These are phyloP conservation scores for Articulospora tetracladia DNA, from an alignment of 495 filamentous ascomycete genomes.

Conservation along the genomic window DNA sequence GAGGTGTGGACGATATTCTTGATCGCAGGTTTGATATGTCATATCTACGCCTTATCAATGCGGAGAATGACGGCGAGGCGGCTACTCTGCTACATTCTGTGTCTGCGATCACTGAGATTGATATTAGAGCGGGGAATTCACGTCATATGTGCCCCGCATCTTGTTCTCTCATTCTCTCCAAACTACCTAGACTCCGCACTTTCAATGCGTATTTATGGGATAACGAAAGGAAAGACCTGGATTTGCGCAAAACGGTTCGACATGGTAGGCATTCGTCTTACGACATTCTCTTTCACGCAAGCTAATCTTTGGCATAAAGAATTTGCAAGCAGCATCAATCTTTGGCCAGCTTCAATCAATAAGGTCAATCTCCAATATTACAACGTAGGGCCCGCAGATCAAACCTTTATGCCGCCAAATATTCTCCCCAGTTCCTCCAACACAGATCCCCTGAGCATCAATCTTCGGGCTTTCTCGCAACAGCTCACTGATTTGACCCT, in stretches of 20 bases:
- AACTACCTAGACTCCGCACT: constrained; percentile 3
- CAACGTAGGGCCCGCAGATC: constrained; percentile 3
- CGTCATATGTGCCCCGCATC: constrained; percentile 6
- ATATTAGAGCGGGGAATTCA: constrained; percentile 2
- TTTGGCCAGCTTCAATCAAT: constrained; percentile 4
- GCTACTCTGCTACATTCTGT: constrained; percentile 5
- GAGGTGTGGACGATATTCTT: constrained; percentile 4
- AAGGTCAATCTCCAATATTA: not conserved
- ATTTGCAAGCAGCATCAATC: constrained; percentile 3
- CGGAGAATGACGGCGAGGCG: constrained; percentile 3
- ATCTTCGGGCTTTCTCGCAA: constrained; percentile 9
- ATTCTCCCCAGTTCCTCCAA: constrained; percentile 1
- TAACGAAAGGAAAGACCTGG: constrained; percentile 6
- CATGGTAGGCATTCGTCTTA: constrained; percentile 7
- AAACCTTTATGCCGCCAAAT: constrained; percentile 9
- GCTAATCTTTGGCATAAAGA: not conserved
- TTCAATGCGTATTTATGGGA: constrained; percentile 6
- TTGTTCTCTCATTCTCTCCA: constrained; percentile 4
- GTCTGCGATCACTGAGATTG: constrained; percentile 3
- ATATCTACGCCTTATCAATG: constrained; percentile 1
- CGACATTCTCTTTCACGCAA: not conserved
- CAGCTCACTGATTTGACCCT: constrained; percentile 2
- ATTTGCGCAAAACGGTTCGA: constrained; percentile 7
- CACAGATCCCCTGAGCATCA: constrained; percentile 1
- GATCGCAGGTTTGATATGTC: constrained; percentile 5